These are phyloP conservation scores for Coemansia sp. DNA, from an alignment of 192 early-diverging fungal species.

Conservation along the genomic window DNA sequence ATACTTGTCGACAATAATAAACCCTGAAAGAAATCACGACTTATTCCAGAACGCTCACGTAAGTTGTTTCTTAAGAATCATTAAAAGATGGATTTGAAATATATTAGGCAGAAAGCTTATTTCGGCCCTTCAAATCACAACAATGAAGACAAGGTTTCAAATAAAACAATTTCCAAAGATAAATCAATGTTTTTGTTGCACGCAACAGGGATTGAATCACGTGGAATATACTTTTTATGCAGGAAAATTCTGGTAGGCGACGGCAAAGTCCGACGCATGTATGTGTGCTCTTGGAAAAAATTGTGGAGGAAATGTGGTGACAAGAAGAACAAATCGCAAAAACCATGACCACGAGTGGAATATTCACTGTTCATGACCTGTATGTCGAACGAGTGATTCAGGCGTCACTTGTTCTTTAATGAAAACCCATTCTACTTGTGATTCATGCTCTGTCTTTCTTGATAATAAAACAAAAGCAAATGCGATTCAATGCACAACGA, in stretches of 20 bases:
- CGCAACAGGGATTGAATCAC: background rate
- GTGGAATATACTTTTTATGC: background rate
- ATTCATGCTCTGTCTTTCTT: too few species aligned
- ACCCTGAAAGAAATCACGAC: background rate
- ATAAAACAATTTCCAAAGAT: background rate
- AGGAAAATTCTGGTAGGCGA: background rate
- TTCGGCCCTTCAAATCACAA: background rate
- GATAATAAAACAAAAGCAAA: background rate
- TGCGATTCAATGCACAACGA: background rate
- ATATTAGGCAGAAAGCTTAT: background rate
- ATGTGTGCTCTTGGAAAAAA: too few species aligned
- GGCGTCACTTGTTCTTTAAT: too few species aligned
- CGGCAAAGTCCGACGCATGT: too few species aligned
- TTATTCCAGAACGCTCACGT: background rate
- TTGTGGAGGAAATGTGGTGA: too few species aligned
- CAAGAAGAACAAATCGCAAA: too few species aligned
- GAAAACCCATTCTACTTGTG: too few species aligned
- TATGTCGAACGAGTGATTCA: too few species aligned
- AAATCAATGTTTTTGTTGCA: background rate
- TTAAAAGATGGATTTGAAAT: background rate
- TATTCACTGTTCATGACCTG: too few species aligned
- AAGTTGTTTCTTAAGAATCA: background rate
- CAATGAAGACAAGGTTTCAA: background rate
- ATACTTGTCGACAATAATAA: background rate
- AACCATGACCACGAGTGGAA: too few species aligned